phyloP scores from a whole-genome alignment of 2,329 filamentous ascomycete genomes.

The Calonectria pauciramosa region DNA sequence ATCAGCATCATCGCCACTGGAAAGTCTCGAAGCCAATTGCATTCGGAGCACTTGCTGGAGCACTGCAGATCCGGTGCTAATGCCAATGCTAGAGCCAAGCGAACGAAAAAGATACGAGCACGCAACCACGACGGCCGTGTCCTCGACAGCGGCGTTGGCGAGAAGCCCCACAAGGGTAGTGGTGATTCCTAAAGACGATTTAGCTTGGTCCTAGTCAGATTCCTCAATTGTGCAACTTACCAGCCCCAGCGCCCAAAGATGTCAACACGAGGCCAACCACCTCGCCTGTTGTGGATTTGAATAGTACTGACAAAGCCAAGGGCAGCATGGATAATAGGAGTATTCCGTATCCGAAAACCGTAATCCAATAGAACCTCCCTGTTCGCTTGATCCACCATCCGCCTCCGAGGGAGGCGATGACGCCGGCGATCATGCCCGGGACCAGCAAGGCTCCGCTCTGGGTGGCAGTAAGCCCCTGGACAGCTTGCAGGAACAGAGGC shows the following conservation, averaged over 20 bases:
- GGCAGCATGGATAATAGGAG: constrained; percentile 68
- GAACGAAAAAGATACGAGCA: constrained; percentile 87
- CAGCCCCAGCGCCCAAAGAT: constrained; percentile 55
- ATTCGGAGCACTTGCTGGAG: constrained; percentile 77
- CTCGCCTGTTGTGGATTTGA: constrained; percentile 64
- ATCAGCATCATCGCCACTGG: constrained; percentile 70
- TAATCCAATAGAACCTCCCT: constrained; percentile 80
- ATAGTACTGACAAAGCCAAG: constrained; percentile 67
- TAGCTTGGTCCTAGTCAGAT: neutral
- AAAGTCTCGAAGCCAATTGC: constrained; percentile 66
- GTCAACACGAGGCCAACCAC: constrained; percentile 69
- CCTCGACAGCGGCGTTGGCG: constrained; percentile 75
- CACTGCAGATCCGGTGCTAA: constrained; percentile 79
- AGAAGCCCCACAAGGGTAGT: constrained; percentile 80
- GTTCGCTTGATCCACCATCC: constrained; percentile 79
- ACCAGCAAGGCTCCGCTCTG: constrained; percentile 75
- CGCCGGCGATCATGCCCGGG: constrained; percentile 73
- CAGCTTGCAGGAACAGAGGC: constrained; percentile 84
- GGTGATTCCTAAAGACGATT: constrained; percentile 68
- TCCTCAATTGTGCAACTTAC: constrained; percentile 41
- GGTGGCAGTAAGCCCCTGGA: constrained; percentile 74
- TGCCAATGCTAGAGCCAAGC: constrained; percentile 81
- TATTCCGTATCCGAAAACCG: constrained; percentile 66
- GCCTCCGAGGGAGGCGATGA: constrained; percentile 73
- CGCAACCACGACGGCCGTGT: constrained; percentile 82